Evolutionary conservation across 2,329 filamentous ascomycete genomes (phyloP), one percentile per base, ranked within the genome.

Genomic region (Microdochium trichocladiopsis): DNA sequence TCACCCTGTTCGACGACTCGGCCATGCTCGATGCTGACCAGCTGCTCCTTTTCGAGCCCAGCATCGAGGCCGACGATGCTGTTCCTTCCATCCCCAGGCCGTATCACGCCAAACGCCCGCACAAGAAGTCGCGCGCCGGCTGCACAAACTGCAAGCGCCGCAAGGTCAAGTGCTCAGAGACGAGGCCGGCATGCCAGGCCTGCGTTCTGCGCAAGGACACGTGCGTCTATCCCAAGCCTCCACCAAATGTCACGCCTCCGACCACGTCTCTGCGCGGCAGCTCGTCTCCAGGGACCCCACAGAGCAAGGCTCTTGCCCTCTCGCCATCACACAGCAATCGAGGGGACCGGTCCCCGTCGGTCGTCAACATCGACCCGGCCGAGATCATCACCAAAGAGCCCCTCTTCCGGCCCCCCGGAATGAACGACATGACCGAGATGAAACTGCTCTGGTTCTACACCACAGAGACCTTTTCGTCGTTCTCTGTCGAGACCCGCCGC

Each of bases 391-490:
- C 68, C 43, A 52, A 59, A 10, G 68, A 73, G 53, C 72, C 71
- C 10, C 52, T 70, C 10, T 71, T 69, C 53, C 57, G 61, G 10
- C 66, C 73, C 1, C 53, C 54, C 1, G 62, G 62, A 12, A 61
- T 69, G 50, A 64, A 71, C 41, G 65, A 69, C 28, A 51, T 53
- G 5, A 57, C 66, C 24, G 77, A 82, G 54, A 77, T 82, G 75
- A 74, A 72, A 56, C 69, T 82, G 41, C 60, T 82, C 6, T 82
- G 78, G 77, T 78, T 79, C 58, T 82, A 79, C 58, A 76, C 74
- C 12, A 68, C 67, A 9, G 62, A 71, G 28, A 77, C 75, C 9
- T 76, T 66, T 56, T 54, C 64, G 2, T 75, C 74, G 14, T 78
- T 82, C 59, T 69, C 73, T 14, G 63, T 74, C 25, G 63, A 72